Evolutionary conservation across 163 green algal genomes (phyloP), one percentile per base, ranked within the genome.

Genomic region (Scenedesmus sp.): DNA sequence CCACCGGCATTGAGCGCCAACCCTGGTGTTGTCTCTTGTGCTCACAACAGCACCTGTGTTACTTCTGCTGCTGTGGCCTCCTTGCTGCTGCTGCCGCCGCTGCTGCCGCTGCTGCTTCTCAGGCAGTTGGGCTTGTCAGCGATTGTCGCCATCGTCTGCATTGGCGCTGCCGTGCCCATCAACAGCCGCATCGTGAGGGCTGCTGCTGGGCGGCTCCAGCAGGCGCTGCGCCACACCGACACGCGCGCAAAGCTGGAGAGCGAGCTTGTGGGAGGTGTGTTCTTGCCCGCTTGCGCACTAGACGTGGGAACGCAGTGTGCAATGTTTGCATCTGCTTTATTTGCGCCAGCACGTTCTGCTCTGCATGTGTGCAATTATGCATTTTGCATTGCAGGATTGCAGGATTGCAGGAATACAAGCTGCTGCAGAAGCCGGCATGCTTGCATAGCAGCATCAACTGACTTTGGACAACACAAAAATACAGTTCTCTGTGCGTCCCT

Each of bases 221-320:
- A 44, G 13, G 93, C 95, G 0, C 90, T 98, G 79, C 22, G 30
- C 26, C 86, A 92, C 61, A 96, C 93, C 0, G 97, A 98, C 89
- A 95, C 97, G 80, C 94, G 97, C 33, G 94, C 95, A 12, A 97
- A 97, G 92, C 93, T 98, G 68, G 97, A 98, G 88, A 87, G 90
- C 0, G 97, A 98, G 92, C 87, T 98, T n/a, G 80, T 98, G 20
- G 87, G 86, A 86, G 94, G 93, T 94, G 46, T 3, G 90, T 49
- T 6, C 51, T 40, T 20, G 1, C 15, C 15, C n/a, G n/a, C n/a
- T n/a, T n/a, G n/a, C n/a, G n/a, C 56, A n/a, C n/a, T n/a, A n/a
- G n/a, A n/a, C n/a, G n/a, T n/a, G n/a, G n/a, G n/a, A n/a, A n/a
- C n/a, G 56, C 7, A 4, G 20, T n/a, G 56, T n/a, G 20, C 15